Conservation (phyloP, 345 rosid species). For the Brassica rapa region DNA sequence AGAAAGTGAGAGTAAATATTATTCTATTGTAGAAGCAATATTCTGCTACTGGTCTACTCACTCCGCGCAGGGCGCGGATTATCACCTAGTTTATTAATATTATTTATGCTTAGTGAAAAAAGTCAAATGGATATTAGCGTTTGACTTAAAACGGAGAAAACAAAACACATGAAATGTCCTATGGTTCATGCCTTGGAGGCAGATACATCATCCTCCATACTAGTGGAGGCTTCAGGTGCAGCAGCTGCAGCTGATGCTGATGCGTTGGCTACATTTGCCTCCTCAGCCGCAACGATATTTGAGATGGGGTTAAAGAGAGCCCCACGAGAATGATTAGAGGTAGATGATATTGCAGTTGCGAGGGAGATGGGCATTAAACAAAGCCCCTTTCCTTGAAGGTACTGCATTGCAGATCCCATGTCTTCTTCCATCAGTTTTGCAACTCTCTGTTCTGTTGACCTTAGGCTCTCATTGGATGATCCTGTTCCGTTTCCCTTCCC, state of each 20-base stretch:
- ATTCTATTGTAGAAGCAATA: too few species aligned
- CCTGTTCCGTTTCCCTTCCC: slow-evolving; percentile 39
- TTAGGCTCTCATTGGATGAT: slow-evolving; percentile 52
- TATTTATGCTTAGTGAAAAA: slow-evolving; percentile 29
- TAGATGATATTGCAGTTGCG: slow-evolving; percentile 77
- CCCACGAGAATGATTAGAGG: slow-evolving; percentile 57
- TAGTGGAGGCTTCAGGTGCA: slow-evolving; percentile 43
- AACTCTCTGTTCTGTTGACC: slow-evolving; percentile 83
- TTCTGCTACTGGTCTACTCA: too few species aligned
- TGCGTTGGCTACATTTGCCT: slow-evolving; percentile 25
- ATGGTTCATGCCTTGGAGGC: slow-evolving; percentile 60
- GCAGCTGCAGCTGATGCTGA: slow-evolving; percentile 16
- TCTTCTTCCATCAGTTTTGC: slow-evolving; percentile 97
- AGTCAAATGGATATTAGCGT: slow-evolving; percentile 22
- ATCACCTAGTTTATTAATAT: not conserved
- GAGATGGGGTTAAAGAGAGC: slow-evolving; percentile 38
- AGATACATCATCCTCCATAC: slow-evolving; percentile 64
- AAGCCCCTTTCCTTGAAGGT: slow-evolving; percentile 92
- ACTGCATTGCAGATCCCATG: slow-evolving; percentile 99
- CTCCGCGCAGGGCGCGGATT: too few species aligned
- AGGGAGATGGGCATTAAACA: slow-evolving; percentile 97
- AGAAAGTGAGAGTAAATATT: too few species aligned
- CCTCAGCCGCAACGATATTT: slow-evolving; percentile 5
- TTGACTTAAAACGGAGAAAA: slow-evolving; percentile 31
- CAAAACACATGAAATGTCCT: slow-evolving; percentile 5